A percentile compares a stretch with the other conserved stretches of the same genome.
Evolutionary conservation across 495 filamentous ascomycete species (phyloP).

Genomic region (Darksidea phi): DNA sequence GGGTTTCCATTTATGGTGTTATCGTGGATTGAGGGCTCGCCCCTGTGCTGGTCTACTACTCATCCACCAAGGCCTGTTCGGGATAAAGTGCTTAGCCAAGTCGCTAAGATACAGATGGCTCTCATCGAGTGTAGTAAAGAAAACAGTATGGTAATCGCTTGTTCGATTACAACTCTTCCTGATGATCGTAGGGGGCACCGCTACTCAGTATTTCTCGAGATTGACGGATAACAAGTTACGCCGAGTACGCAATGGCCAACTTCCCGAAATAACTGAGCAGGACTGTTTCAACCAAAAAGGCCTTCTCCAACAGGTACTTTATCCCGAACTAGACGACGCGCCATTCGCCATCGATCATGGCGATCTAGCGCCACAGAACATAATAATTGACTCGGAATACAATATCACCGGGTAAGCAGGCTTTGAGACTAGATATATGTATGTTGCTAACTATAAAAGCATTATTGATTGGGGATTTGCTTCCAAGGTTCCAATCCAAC

Average conservation of each 20-base stretch:
- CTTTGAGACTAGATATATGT: not conserved
- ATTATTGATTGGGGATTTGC: conserved; percentile 21
- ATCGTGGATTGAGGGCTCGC: conserved; percentile 10
- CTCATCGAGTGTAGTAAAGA: conserved; percentile 17
- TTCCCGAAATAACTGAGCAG: conserved; percentile 3
- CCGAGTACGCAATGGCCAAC: conserved; percentile 4
- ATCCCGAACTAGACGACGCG: conserved; percentile 11
- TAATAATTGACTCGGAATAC: conserved; percentile 16
- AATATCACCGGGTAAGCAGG: conserved; percentile 16
- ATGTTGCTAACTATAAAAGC: conserved; percentile 6
- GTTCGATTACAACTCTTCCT: not conserved
- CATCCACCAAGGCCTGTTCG: conserved; percentile 12
- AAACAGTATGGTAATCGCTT: not conserved
- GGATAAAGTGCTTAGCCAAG: conserved; percentile 10
- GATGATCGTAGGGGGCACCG: not conserved
- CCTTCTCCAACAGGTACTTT: conserved; percentile 4
- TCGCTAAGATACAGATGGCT: conserved; percentile 11
- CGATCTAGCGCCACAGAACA: conserved; percentile 7
- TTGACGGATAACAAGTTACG: not conserved
- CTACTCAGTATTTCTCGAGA: conserved; percentile 5
- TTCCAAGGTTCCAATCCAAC: conserved; percentile 13
- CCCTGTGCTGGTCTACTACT: not conserved
- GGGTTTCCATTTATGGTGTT: conserved; percentile 4
- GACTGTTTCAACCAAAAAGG: conserved; percentile 13
- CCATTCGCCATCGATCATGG: conserved; percentile 20